Base-by-base conservation (phyloP, 2,329 filamentous ascomycete species). In the Exophiala calicioides region DNA sequence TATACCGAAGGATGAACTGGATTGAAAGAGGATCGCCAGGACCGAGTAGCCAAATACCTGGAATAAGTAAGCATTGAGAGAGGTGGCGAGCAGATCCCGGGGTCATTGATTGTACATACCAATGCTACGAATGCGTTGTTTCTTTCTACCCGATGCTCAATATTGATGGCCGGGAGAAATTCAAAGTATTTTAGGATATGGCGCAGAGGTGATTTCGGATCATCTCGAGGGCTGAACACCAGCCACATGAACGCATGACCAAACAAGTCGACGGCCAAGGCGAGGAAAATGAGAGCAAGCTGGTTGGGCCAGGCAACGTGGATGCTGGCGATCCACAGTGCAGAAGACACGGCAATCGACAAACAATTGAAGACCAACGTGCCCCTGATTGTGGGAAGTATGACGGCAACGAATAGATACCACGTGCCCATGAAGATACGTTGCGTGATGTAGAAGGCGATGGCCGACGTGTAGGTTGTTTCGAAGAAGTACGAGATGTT, bases 121-220 rank as follows among this genome's bases (percentile, higher is more conserved):
- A 85, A 67, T 0, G 80, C 78, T 0, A 84, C 78, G 58, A 85
- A 85, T 0, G 81, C 81, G 46, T 79, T 79, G 21, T 78, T 84
- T 5, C 82, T 69, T 62, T 84, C 81, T 3, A 81, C 79, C 44
- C 79, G 76, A 62, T 85, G 82, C 63, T 85, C 82, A 53, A 85
- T 85, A 55, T 83, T 85, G 35, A 79, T 68, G 0, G 78, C 80
- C 2, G 80, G 81, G 42, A 73, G 77, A 61, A 82, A 83, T 52
- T 83, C 79, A 47, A 82, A 79, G 3, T 27, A 44, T 15, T 44
- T 47, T 6, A 42, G 41, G 18, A 60, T 26, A 3, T 20, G 6
- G 15, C 41, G 48, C n/a, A 44, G 39, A 18, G 36, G n/a, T 19
- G 12, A 30, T 8, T 18, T 20, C 15, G 29, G 38, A 10, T 13